Percentiles rank a stretch among this genome's conserved stretches.
Evolutionary conservation across 495 filamentous ascomycete species (phyloP).

Genomic region (Neurospora sublineolata): DNA sequence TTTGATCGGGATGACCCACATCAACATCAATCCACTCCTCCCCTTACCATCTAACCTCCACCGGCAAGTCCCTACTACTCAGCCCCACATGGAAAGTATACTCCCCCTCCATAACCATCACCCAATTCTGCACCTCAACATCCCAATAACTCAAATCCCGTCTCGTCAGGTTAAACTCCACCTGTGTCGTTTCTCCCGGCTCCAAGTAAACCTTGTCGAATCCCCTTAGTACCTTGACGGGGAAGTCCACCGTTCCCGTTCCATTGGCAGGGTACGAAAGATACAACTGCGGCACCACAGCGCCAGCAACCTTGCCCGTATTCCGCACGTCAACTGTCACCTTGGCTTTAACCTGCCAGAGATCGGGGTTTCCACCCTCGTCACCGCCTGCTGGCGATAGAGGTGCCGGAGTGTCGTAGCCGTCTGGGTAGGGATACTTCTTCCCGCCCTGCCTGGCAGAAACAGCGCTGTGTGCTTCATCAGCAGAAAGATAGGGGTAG

Average conservation of each 20-base stretch:
- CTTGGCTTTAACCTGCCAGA: constrained; percentile 56
- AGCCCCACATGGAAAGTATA: constrained; percentile 35
- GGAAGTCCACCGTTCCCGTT: constrained; percentile 52
- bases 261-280: constrained; percentile 56
- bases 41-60: constrained; percentile 23
- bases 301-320: constrained; percentile 50
- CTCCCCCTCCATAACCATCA: constrained; percentile 43
- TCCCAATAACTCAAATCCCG: constrained; percentile 79
- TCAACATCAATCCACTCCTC: background rate
- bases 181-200: constrained; percentile 42
- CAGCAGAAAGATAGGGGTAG: constrained; percentile 68
- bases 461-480: background rate
- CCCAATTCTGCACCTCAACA: constrained; percentile 69
- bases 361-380: constrained; percentile 73
- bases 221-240: constrained; percentile 59
- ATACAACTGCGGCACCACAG: constrained; percentile 77
- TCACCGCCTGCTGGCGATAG: constrained; percentile 54
- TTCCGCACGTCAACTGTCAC: constrained; percentile 61
- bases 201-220: constrained; percentile 65
- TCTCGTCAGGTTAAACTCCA: constrained; percentile 63
- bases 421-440: constrained; percentile 57
- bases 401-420: constrained; percentile 45
- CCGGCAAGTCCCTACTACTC: constrained; percentile 29
- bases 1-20: background rate
- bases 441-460: rapidly evolving